These are phyloP conservation scores for Nakazawaea wickerhamii DNA, from an alignment of 805 yeast species.

Conservation along the genomic window DNA sequence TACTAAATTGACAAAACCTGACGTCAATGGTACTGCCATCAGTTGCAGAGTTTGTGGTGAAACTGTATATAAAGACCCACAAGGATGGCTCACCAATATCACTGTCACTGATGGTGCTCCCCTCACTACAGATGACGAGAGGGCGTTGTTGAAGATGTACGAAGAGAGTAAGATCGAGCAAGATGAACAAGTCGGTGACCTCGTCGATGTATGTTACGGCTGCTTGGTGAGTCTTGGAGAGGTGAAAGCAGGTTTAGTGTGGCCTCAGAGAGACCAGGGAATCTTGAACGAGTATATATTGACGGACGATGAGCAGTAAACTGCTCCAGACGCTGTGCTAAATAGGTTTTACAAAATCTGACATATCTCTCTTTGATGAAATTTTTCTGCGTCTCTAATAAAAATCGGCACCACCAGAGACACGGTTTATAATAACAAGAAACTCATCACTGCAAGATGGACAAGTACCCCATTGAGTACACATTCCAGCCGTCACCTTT, in stretches of 20 bases:
- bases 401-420: not conserved
- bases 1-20: constrained; percentile 58
- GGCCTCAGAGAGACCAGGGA: constrained; percentile 25
- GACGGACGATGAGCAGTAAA: constrained; percentile 18
- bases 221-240: constrained; percentile 51
- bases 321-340: no score
- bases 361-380: no score
- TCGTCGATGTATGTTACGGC: constrained; percentile 62
- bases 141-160: constrained; percentile 24
- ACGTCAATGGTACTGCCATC: constrained; percentile 14
- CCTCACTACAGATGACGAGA: constrained; percentile 38
- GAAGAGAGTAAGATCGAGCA: constrained; percentile 17
- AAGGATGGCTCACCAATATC: constrained; percentile 61
- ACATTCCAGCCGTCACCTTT: constrained; percentile 33
- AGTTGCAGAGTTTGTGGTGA: constrained; percentile 55
- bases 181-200: constrained; percentile 1
- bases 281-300: constrained; percentile 24
- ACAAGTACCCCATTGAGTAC: constrained; percentile 30
- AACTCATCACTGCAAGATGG: constrained; percentile 24
- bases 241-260: constrained; percentile 21
- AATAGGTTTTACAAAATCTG: no score
- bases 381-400: not conserved
- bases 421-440: not conserved
- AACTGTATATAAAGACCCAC: constrained; percentile 50
- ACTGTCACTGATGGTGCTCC: constrained; percentile 56